Evolutionary conservation across 495 filamentous ascomycete species (phyloP).

Genomic region (Durotheca rogersii): DNA sequence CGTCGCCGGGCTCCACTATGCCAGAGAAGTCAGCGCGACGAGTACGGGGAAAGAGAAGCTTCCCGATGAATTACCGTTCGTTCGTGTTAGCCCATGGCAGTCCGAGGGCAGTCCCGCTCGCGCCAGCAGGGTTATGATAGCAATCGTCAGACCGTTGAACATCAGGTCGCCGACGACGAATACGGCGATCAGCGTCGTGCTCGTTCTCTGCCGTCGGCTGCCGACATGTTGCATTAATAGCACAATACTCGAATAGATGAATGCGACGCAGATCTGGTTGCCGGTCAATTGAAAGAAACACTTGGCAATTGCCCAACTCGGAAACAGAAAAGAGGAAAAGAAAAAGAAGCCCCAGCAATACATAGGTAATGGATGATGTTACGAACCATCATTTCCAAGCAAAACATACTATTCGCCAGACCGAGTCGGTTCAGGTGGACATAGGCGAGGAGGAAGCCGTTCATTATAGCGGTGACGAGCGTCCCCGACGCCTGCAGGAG

Average conservation of each 20-base stretch:
- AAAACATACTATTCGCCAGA: slow-evolving; percentile 32
- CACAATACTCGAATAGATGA: slow-evolving; percentile 40
- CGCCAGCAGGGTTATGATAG: slow-evolving; percentile 38
- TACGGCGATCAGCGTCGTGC: slow-evolving; percentile 23
- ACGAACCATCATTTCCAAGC: slow-evolving; percentile 43
- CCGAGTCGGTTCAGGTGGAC: slow-evolving; percentile 31
- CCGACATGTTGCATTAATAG: slow-evolving; percentile 37
- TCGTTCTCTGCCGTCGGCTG: slow-evolving; percentile 24
- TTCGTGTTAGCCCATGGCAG: slow-evolving; percentile 39
- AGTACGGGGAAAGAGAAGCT: neutral
- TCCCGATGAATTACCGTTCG: slow-evolving; percentile 15
- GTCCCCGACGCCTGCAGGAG: slow-evolving; percentile 34
- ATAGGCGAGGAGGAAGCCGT: slow-evolving; percentile 40
- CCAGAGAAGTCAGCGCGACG: slow-evolving; percentile 2
- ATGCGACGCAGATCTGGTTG: slow-evolving; percentile 33
- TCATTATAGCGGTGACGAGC: slow-evolving; percentile 33
- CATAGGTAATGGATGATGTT: too few relatives aligned
- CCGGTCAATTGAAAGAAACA: slow-evolving; percentile 7
- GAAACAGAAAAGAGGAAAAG: neutral
- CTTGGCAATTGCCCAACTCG: neutral
- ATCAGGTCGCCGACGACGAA: slow-evolving; percentile 36
- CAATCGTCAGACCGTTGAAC: slow-evolving; percentile 31
- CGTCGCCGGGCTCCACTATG: slow-evolving; percentile 8
- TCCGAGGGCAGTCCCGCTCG: slow-evolving; percentile 37
- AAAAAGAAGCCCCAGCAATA: too few relatives aligned